Base-by-base conservation (phyloP, 805 yeast genomes). In the Starmerella bacillaris region DNA sequence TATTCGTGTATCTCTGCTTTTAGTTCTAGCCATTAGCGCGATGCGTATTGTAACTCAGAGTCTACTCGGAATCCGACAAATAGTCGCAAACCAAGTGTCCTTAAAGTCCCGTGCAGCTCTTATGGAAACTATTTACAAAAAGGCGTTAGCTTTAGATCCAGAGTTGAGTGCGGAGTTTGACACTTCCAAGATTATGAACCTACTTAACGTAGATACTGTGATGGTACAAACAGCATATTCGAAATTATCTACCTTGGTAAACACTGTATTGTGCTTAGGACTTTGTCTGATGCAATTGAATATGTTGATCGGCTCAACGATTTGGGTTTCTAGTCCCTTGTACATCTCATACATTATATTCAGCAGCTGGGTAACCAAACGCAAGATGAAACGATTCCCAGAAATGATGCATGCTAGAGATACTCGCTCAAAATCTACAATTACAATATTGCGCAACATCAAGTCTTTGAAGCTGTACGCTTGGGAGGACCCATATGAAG, bases 381-480 rank as follows among this genome's bases (percentile, higher is more conserved):
- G 57, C 39, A 24, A 68, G 37, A 77, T 74, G 54, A 59, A 52
- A n/a, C 58, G 80, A 41, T 92, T 80, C 55, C 78, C 75, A 49
- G 55, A 63, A 4, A 92, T 82, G 54, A 83, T 83, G 95, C 64
- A 65, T 38, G 67, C 69, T 48, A 82, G 84, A 51, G 98, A 89
- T 58, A 78, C 74, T 53, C 73, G 99, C 63, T 78, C 92, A 11
- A 72, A 92, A 44, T 61, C 80, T 27, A 75, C 80, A 37, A 70
- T 79, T 40, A 94, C 82, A 54, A 78, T 83, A 37, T 64, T 84
- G 53, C 77, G 78, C 54, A 83, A 82, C 51, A 79, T 84, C 53
- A 84, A 82, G 57, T 80, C 94, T 6, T 63, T 89, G 51, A 89
- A 89, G 53, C 65, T 92, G 31, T 89, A 89, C 50, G 92, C 92